A percentile compares a stretch with the other conserved stretches of the same genome.
phyloP scores from a whole-genome alignment of 176 grass and related monocot genomes.

The Cocos nucifera region DNA sequence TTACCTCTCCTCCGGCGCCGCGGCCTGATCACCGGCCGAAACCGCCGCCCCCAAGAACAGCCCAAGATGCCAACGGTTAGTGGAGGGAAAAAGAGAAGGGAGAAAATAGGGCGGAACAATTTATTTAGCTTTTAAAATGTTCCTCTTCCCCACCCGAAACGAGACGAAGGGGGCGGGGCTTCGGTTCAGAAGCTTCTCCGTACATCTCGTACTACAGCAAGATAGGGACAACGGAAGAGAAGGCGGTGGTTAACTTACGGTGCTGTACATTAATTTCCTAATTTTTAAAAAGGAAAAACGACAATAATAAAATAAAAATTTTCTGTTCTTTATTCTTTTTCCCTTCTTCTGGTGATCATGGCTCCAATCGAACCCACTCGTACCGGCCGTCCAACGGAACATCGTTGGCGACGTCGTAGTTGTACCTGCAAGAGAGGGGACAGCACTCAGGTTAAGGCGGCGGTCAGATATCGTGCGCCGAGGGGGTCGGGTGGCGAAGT shows the following conservation, averaged over 20 bases:
- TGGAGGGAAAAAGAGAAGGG: background rate
- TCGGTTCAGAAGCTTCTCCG: no score
- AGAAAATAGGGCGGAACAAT: background rate
- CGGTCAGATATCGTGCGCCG: no score
- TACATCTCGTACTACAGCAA: no score
- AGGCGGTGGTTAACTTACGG: slow-evolving; percentile 9
- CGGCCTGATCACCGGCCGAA: no score
- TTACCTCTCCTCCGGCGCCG: no score
- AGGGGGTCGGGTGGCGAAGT: no score
- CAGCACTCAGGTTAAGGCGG: background rate
- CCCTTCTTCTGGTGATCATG: background rate
- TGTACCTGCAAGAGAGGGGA: slow-evolving; percentile 11
- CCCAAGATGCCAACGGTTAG: no score
- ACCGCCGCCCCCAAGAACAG: no score
- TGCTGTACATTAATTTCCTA: slow-evolving; percentile 9
- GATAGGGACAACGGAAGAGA: no score
- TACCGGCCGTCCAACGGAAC: slow-evolving; percentile 25
- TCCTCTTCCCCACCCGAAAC: no score
- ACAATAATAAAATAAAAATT: background rate
- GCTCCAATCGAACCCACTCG: slow-evolving; percentile 6
- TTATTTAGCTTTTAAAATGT: no score
- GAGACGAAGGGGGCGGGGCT: no score
- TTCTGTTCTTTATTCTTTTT: background rate
- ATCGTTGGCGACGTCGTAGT: slow-evolving; percentile 24
- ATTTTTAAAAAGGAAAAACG: background rate